phyloP scores from a whole-genome alignment of 192 early-diverging fungal species.

The Entomortierella lignicola region DNA sequence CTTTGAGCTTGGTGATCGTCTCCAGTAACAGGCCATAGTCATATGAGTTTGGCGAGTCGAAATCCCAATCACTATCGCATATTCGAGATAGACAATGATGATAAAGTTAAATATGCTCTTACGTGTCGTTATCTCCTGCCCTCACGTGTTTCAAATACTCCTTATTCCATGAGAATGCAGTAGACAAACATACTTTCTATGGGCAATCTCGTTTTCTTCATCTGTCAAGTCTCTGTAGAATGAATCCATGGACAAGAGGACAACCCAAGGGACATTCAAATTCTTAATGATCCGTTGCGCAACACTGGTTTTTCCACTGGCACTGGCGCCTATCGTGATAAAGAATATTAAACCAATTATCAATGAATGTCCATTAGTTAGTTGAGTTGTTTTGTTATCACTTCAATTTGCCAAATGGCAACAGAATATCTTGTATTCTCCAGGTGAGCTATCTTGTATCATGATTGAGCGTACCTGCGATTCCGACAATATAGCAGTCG shows the following conservation, averaged over 20 bases:
- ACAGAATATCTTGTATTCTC: background rate
- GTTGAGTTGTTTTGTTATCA: too few relatives aligned
- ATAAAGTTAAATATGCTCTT: background rate
- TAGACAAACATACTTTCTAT: conserved; percentile 52
- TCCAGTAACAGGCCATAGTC: conserved; percentile 83
- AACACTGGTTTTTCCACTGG: conserved; percentile 88
- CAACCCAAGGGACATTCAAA: conserved; percentile 86
- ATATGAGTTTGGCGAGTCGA: conserved; percentile 93
- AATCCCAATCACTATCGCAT: conserved; percentile 80
- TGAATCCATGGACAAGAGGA: conserved; percentile 95
- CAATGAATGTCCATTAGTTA: too few relatives aligned
- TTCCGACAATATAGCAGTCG: conserved; percentile 76
- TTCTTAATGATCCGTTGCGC: conserved; percentile 79
- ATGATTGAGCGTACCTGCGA: conserved; percentile 65
- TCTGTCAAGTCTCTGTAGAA: conserved; percentile 90
- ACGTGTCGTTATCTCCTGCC: background rate
- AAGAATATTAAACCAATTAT: too few relatives aligned
- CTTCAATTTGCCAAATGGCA: background rate
- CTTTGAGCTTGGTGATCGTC: conserved; percentile 79
- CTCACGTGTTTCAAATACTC: background rate
- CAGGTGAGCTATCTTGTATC: background rate
- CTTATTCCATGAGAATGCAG: too few relatives aligned
- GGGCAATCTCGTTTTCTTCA: conserved; percentile 71
- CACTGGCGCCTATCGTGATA: conserved; percentile 73
- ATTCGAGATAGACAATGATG: background rate